Conservation (phyloP, 2,329 filamentous ascomycete genomes). For the Fusarium cicatricum region DNA sequence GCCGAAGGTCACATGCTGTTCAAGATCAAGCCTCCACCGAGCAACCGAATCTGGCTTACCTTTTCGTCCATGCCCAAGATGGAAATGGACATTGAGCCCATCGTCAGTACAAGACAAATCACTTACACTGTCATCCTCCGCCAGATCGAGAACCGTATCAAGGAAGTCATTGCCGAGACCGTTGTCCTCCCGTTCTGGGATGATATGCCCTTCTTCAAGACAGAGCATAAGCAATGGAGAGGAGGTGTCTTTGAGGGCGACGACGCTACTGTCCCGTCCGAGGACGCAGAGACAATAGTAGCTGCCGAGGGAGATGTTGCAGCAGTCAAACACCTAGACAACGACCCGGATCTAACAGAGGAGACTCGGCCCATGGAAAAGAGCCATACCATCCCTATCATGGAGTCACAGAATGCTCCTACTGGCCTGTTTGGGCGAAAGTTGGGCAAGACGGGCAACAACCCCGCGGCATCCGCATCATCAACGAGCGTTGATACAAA, state of each 20-base stretch:
- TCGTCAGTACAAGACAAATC: slow-evolving; percentile 94
- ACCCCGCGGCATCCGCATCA: slow-evolving; percentile 49
- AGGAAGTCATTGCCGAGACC: slow-evolving; percentile 92
- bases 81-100: slow-evolving; percentile 92
- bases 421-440: slow-evolving; percentile 62
- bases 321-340: slow-evolving; percentile 56
- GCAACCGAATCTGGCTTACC: slow-evolving; percentile 94
- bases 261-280: slow-evolving; percentile 50
- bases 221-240: slow-evolving; percentile 77
- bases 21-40: slow-evolving; percentile 92
- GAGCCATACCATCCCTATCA: slow-evolving; percentile 58
- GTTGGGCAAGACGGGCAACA: slow-evolving; percentile 49
- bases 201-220: slow-evolving; percentile 89
- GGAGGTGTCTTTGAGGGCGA: slow-evolving; percentile 81
- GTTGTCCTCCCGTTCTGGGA: slow-evolving; percentile 96
- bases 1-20: slow-evolving; percentile 86
- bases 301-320: slow-evolving; percentile 57
- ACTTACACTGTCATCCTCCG: slow-evolving; percentile 92
- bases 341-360: slow-evolving; percentile 48
- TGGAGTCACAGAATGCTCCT: slow-evolving; percentile 49
- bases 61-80: slow-evolving; percentile 95
- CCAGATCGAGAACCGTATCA: slow-evolving; percentile 93
- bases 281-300: slow-evolving; percentile 29
- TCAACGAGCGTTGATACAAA: slow-evolving; percentile 60
- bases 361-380: slow-evolving; percentile 62